Base-by-base conservation (phyloP, 805 yeast genomes). In the Jamesozyma gamospora region DNA sequence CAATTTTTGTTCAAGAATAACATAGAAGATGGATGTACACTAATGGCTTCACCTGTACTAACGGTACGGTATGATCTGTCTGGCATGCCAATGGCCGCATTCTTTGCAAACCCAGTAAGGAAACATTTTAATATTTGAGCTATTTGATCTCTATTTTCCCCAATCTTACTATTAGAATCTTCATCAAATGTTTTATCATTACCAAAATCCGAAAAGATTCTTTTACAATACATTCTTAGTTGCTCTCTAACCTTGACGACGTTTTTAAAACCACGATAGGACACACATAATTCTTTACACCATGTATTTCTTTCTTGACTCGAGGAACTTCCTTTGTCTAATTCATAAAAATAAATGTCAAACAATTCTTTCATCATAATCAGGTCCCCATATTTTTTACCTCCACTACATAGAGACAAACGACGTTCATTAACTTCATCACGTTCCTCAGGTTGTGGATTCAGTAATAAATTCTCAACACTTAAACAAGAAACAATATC, bases 21-120 rank as follows among this genome's bases (percentile, higher is more conserved):
- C 59, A 83, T 64, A 0, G 95, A 85, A 0, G 95, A 82, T 0
- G 97, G 97, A 55, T 90, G 97, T 10, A 90, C 77, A 36, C 92
- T 77, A 35, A 90, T 76, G 26, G 84, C 67, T 58, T 86, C 96
- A 19, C 95, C 95, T 1, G 82, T 75, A 24, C 80, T 66, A 6
- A 87, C 80, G 0, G 97, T 87, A 55, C 94, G 70, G 64, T 80
- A 92, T 3, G 95, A 82, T 53, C 96, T 71, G 59, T 92, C 97
- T 0, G 97, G 95, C 77, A 84, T 75, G 10, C 96, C 95, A 15
- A 92, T 75, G 0, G 98, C 98, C 0, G 95, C 79, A 58, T 90
- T 88, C 35, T 80, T 71, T n/a, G 85, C 72, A 51, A 72, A 90
- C 0, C 99, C 98, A 29, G 70, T 68, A 30, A 92, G 63, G 60